Conservation (phyloP, 1,284 basidiomycete genomes). For the Heliocybe sulcata region DNA sequence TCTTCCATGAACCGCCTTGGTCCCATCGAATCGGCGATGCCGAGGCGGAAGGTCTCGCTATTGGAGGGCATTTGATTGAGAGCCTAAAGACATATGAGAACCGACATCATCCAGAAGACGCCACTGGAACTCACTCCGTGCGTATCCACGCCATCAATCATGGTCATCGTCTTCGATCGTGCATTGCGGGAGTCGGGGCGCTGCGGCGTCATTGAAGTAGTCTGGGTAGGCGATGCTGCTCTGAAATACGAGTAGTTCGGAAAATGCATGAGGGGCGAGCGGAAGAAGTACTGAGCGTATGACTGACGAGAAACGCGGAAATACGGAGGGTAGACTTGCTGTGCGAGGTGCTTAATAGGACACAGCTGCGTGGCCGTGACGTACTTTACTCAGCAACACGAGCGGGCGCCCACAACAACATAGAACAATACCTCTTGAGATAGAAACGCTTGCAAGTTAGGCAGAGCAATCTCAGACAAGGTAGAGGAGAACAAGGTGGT, state of each 20-base stretch:
- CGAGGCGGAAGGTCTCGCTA: constrained; percentile 69
- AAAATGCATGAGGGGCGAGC: neutral
- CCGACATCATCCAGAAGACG: constrained; percentile 1
- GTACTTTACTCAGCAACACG: neutral
- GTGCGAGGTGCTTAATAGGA: neutral
- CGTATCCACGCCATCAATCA: constrained; percentile 64
- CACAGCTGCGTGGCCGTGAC: neutral
- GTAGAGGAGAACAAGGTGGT: neutral
- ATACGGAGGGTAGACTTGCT: neutral
- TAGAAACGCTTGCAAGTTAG: no score
- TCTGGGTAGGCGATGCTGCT: neutral
- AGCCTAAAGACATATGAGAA: constrained; percentile 27
- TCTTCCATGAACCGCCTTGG: constrained; percentile 96
- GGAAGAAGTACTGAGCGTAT: neutral
- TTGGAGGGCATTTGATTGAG: constrained; percentile 54
- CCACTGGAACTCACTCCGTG: constrained; percentile 53
- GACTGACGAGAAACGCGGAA: neutral
- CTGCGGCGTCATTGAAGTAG: neutral
- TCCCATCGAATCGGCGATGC: constrained; percentile 89
- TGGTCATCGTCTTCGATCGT: constrained; percentile 68
- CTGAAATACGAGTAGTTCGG: neutral
- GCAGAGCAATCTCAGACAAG: no score
- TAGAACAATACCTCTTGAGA: no score
- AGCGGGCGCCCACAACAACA: no score
- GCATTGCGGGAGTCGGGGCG: constrained; percentile 33